Conservation (phyloP, 805 yeast species). For the Nematodospora valgi region DNA sequence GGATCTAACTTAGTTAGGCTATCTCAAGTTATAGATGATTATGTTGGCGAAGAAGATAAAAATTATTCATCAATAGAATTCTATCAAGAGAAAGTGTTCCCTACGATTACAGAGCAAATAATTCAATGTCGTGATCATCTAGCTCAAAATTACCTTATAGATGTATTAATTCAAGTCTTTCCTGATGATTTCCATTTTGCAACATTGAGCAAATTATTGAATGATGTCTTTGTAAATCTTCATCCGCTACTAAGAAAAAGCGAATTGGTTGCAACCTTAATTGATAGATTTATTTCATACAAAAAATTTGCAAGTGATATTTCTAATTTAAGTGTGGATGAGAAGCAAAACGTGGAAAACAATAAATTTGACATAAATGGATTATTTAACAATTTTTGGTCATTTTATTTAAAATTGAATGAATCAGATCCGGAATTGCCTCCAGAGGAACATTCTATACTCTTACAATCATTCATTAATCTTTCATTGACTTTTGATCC, state of each 20-base stretch:
- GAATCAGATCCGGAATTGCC: constrained; percentile 63
- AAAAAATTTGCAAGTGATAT: constrained; percentile 22
- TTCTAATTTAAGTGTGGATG: constrained; percentile 4
- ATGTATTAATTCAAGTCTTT: constrained; percentile 89
- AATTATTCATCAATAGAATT: constrained; percentile 26
- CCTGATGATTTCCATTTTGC: constrained; percentile 87
- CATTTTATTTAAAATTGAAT: constrained; percentile 54
- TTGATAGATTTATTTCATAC: constrained; percentile 64
- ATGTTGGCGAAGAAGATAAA: constrained; percentile 32
- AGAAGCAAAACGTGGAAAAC: constrained; percentile 2
- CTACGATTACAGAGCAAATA: constrained; percentile 81
- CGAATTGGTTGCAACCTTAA: constrained; percentile 63
- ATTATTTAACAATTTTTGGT: constrained; percentile 64
- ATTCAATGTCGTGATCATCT: constrained; percentile 87
- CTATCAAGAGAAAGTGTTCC: constrained; percentile 58
- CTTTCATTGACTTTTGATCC: constrained; percentile 69
- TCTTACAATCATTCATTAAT: constrained; percentile 63
- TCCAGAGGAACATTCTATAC: constrained; percentile 57
- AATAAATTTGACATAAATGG: constrained; percentile 15
- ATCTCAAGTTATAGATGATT: constrained; percentile 79
- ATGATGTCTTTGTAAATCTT: constrained; percentile 57
- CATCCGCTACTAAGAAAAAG: constrained; percentile 69
- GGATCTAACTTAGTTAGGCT: constrained; percentile 90
- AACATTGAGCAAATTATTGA: constrained; percentile 64
- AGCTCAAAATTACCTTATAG: constrained; percentile 89